Conservation (phyloP, 441 rosid species). For the Corymbia citriodora region DNA sequence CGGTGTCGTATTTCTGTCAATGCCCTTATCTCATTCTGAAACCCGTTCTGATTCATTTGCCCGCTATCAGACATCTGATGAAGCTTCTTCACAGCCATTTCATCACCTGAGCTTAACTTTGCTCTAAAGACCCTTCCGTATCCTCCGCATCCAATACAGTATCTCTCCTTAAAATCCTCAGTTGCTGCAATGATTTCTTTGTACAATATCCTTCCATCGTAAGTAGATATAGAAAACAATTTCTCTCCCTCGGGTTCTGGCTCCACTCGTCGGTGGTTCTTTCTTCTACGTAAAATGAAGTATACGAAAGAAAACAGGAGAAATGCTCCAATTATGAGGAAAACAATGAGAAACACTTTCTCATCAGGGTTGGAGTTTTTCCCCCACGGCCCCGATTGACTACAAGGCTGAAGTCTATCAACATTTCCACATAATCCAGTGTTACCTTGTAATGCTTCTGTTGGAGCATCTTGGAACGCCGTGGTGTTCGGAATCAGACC, state of each 20-base stretch:
- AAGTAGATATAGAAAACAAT: background rate
- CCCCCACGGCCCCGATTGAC: background rate
- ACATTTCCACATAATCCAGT: background rate
- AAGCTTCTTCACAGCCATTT: background rate
- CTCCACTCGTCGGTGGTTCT: background rate
- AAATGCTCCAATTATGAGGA: background rate
- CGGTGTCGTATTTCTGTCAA: background rate
- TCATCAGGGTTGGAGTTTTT: background rate
- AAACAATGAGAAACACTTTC: background rate
- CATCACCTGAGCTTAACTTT: background rate
- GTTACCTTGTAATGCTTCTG: background rate
- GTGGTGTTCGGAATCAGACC: background rate
- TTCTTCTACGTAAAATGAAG: background rate
- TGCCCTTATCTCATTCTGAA: background rate
- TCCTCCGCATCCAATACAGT: background rate
- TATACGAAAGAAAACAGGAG: background rate
- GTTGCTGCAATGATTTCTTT: background rate
- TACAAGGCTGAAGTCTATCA: background rate
- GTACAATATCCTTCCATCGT: background rate
- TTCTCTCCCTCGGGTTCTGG: background rate
- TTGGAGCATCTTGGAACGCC: background rate
- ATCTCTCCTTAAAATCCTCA: background rate
- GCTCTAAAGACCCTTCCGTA: background rate
- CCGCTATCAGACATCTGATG: background rate
- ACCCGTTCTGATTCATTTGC: background rate